phyloP scores from a whole-genome alignment of 2,329 filamentous ascomycete genomes.

The Eurotiales sp. region DNA sequence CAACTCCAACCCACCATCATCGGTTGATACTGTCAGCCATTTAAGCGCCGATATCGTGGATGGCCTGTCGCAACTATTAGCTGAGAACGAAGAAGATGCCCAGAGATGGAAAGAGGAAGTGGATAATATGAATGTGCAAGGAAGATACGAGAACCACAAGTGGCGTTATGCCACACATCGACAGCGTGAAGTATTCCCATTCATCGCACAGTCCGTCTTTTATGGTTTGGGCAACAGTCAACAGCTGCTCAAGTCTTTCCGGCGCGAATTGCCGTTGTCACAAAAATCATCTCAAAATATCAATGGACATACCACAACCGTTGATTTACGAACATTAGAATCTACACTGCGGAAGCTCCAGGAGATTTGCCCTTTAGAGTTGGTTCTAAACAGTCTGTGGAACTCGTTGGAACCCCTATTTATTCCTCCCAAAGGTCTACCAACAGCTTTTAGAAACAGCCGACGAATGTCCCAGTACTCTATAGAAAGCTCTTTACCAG shows the following conservation, averaged over 20 bases:
- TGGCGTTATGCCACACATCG: constrained; percentile 35
- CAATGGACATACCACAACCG: constrained; percentile 11
- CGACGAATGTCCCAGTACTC: constrained; percentile 29
- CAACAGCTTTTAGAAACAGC: constrained; percentile 17
- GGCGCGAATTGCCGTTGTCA: constrained; percentile 17
- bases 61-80: constrained; percentile 33
- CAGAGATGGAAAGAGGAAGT: constrained; percentile 37
- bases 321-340: constrained; percentile 31
- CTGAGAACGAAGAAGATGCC: constrained; percentile 34
- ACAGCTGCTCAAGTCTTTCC: constrained; percentile 41
- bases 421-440: constrained; percentile 35
- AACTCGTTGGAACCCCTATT: constrained; percentile 37
- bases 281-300: constrained; percentile 4
- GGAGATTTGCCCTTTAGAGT: constrained; percentile 37
- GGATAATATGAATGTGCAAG: constrained; percentile 31
- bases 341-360: constrained; percentile 33
- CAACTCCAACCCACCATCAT: constrained; percentile 14
- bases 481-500: constrained; percentile 16
- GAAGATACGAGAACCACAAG: constrained; percentile 34
- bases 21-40: constrained; percentile 33
- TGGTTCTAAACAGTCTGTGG: constrained; percentile 42
- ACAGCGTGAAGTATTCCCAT: constrained; percentile 37
- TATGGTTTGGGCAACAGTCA: constrained; percentile 40
- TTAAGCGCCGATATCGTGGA: constrained; percentile 36
- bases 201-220: constrained; percentile 43